Evolutionary conservation across 1,284 basidiomycete genomes (phyloP), one percentile per base, ranked within the genome.

Genomic region (Polyporus tsugae): DNA sequence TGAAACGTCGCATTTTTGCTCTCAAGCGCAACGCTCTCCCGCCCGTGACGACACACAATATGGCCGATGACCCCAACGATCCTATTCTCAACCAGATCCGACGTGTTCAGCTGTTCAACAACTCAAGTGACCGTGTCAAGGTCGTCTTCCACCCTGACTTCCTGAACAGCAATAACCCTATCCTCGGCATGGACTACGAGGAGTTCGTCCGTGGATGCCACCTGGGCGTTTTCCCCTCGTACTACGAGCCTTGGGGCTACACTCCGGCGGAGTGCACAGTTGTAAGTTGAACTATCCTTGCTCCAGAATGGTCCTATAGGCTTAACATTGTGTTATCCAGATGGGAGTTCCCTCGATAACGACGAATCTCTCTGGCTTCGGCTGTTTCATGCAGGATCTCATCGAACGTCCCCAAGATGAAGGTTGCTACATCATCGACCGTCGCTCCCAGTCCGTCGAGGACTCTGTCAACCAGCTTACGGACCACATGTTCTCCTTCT

Each of bases 101-200:
- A 36, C 89, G 95, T 17, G 96, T 98, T 36, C 92, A 96, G 80
- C 84, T 99, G 41, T 98, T 98, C 89, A 98, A 99, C 82, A 80
- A 86, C 46, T 82, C 87, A 29, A 77, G 85, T 42, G 97, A 99
- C 77, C 88, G 94, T 64, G 97, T 98, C 81, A 98, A 99, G 85
- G 88, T 99, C 78, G 89, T 99, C 66, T 99, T 99, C 89, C 97
- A 99, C 81, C 97, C 97, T 5, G 97, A 99, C 80, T 99, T 99
- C 84, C 82, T 99, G 78, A 99, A 97, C 82, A 92, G 95, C 68
- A 98, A 97, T 83, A 98, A 99, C 83, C 97, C 97, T 0, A 98
- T 99, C 68, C 84, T 99, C 29, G 96, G 96, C 2, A 86, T 99
- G 71, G 97, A 99, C 80, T 99, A 99, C 79, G 97, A 99, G 81